Percentiles rank a stretch among this genome's conserved stretches.
These are phyloP conservation scores for Starmera stellimalicola DNA, from an alignment of 1,139 yeast genomes.

Conservation along the genomic window DNA sequence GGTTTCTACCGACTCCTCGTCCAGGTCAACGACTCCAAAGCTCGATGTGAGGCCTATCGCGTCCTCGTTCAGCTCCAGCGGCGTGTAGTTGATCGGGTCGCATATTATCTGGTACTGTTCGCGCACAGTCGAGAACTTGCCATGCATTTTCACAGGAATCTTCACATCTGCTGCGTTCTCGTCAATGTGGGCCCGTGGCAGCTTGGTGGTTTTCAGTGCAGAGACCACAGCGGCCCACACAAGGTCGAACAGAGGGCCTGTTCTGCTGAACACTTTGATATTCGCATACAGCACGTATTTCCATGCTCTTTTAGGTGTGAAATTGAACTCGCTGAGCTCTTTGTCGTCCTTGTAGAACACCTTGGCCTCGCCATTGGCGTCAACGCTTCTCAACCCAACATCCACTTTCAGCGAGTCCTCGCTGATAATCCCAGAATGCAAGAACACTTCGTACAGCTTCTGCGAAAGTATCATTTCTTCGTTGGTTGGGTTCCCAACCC, in stretches of 20 bases:
- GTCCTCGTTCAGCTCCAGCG: conserved; percentile 27
- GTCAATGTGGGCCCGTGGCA: conserved; percentile 61
- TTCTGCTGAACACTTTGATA: conserved; percentile 67
- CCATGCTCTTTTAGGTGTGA: conserved; percentile 35
- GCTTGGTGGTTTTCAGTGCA: conserved; percentile 49
- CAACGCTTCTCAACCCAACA: conserved; percentile 44
- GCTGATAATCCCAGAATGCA: conserved; percentile 45
- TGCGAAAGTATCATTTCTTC: conserved; percentile 85
- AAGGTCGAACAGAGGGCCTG: conserved; percentile 75
- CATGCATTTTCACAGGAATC: conserved; percentile 42
- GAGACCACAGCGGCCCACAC: conserved; percentile 62
- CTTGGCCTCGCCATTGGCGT: conserved; percentile 26
- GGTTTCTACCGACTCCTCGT: conserved; percentile 25
- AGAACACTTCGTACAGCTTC: conserved; percentile 47
- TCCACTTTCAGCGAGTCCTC: conserved; percentile 35
- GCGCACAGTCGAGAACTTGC: conserved; percentile 38
- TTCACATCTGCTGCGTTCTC: conserved; percentile 44
- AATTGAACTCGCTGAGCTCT: conserved; percentile 21
- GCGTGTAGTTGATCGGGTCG: conserved; percentile 27
- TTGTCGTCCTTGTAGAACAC: conserved; percentile 33
- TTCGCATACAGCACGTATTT: conserved; percentile 64
- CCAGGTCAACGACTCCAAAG: conserved; percentile 49
- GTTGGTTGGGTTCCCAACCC: conserved; percentile 75
- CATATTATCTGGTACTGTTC: conserved; percentile 35
- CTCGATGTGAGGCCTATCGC: conserved; percentile 45